phyloP scores from a whole-genome alignment of 306 rosid species.

The Malus fusca region DNA sequence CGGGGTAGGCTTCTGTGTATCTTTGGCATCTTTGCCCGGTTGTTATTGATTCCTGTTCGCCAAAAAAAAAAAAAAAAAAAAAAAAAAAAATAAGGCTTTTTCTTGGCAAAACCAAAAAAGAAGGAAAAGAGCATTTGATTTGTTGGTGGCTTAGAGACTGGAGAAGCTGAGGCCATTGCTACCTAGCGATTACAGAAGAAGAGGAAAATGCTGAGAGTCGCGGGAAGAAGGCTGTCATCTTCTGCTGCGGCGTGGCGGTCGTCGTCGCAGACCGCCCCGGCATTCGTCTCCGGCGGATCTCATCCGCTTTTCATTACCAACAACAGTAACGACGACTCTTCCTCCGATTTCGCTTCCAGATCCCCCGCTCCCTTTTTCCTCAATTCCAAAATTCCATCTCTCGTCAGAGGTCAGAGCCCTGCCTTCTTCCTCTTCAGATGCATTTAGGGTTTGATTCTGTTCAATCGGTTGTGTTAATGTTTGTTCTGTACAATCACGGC shows the following conservation, averaged over 20 bases:
- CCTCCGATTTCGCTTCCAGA: constrained; percentile 23
- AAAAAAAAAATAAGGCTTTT: not conserved
- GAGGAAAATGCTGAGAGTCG: constrained; percentile 3
- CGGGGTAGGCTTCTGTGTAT: no score
- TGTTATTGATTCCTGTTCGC: no score
- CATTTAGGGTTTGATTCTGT: not conserved
- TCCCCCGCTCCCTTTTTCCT: constrained; percentile 15
- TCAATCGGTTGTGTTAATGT: not conserved
- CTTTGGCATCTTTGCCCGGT: no score
- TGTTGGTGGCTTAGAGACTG: not conserved
- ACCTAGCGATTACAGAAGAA: not conserved
- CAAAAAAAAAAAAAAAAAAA: no score
- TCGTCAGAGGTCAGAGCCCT: constrained; percentile 13
- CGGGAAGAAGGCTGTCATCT: constrained; percentile 17
- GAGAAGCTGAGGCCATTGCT: not conserved
- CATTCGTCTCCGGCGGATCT: not conserved
- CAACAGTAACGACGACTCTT: constrained; percentile 2
- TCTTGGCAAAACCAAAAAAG: not conserved
- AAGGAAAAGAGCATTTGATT: not conserved
- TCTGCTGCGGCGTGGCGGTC: constrained; percentile 9
- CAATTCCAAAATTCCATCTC: constrained; percentile 4
- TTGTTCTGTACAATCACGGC: not conserved
- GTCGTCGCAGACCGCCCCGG: not conserved
- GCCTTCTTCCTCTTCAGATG: not conserved
- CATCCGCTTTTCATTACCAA: not conserved